A percentile compares a stretch with the other conserved stretches of the same genome.
phyloP scores from a whole-genome alignment of 2,329 filamentous ascomycete species.

The Pyricularia grisea region DNA sequence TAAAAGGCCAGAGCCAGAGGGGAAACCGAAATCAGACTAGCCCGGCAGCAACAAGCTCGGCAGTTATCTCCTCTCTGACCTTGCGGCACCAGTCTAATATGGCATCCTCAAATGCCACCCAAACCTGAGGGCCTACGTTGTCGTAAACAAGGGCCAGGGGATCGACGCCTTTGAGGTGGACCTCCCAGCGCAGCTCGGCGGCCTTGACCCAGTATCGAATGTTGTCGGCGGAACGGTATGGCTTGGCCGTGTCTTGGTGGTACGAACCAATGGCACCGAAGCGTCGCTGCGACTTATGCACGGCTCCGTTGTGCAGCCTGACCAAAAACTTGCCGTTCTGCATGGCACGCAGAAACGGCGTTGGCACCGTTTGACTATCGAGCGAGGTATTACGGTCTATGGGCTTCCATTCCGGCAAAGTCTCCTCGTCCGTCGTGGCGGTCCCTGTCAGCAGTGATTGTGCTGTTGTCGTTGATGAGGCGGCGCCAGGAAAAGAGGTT shows the following conservation, averaged over 20 bases:
- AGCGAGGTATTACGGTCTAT: conserved; percentile 28
- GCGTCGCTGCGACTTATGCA: conserved; percentile 73
- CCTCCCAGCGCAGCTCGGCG: conserved; percentile 87
- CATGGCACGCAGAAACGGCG: conserved; percentile 63
- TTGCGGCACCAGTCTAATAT: conserved; percentile 74
- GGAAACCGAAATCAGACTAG: neutral
- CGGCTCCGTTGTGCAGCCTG: conserved; percentile 79
- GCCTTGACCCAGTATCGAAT: conserved; percentile 94
- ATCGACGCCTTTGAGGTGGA: conserved; percentile 64
- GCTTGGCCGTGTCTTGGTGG: conserved; percentile 89
- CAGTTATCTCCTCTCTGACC: conserved; percentile 74
- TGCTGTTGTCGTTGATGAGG: conserved; percentile 7
- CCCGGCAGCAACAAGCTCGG: conserved; percentile 39
- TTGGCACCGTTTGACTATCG: conserved; percentile 40
- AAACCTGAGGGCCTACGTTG: conserved; percentile 51
- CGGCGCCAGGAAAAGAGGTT: conserved; percentile 1
- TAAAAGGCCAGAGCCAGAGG: neutral
- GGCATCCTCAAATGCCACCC: conserved; percentile 75
- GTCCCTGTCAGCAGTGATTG: conserved; percentile 2
- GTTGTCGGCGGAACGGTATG: conserved; percentile 90
- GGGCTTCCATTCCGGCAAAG: conserved; percentile 60
- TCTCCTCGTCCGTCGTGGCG: conserved; percentile 9
- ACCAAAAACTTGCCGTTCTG: conserved; percentile 76
- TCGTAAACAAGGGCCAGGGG: conserved; percentile 80
- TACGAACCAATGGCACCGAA: conserved; percentile 85